phyloP scores from a whole-genome alignment of 805 yeast species.

The Cyberlindnera bimundalis region DNA sequence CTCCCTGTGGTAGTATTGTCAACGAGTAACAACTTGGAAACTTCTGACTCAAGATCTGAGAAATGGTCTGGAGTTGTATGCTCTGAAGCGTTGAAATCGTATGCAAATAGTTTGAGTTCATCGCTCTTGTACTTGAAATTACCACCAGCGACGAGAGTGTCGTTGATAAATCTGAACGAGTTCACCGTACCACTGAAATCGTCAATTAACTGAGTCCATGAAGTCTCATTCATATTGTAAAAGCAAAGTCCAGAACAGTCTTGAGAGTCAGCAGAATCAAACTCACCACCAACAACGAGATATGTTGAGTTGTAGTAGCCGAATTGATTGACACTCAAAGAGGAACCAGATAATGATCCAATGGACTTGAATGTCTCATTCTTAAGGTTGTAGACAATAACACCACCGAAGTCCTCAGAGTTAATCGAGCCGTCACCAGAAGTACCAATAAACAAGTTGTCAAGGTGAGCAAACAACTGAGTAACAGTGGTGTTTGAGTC shows the following conservation, averaged over 20 bases:
- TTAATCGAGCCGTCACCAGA: slow-evolving; percentile 35
- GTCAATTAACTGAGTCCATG: slow-evolving; percentile 47
- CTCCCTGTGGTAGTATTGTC: slow-evolving; percentile 42
- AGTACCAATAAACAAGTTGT: slow-evolving; percentile 41
- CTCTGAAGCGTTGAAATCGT: slow-evolving; percentile 44
- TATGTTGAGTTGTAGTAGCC: slow-evolving; percentile 33
- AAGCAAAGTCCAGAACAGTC: slow-evolving; percentile 65
- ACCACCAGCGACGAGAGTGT: slow-evolving; percentile 49
- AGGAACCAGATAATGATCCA: slow-evolving; percentile 24
- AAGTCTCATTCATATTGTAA: slow-evolving; percentile 48
- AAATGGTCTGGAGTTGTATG: slow-evolving; percentile 27
- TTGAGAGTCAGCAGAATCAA: slow-evolving; percentile 52
- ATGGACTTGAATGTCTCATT: slow-evolving; percentile 23
- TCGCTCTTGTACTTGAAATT: slow-evolving; percentile 41
- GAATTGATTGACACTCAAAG: slow-evolving; percentile 39
- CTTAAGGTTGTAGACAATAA: slow-evolving; percentile 50
- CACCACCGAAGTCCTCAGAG: slow-evolving; percentile 35
- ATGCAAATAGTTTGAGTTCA: slow-evolving; percentile 44
- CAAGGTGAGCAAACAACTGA: slow-evolving; percentile 16
- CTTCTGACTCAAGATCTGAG: slow-evolving; percentile 20
- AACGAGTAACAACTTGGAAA: slow-evolving; percentile 44
- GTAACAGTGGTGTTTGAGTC: slow-evolving; percentile 20
- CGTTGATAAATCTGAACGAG: slow-evolving; percentile 46
- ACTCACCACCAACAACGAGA: slow-evolving; percentile 72
- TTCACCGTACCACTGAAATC: slow-evolving; percentile 50